These are phyloP conservation scores for Phoenix dactylifera DNA, from an alignment of 176 grass and related monocot genomes.

Conservation along the genomic window DNA sequence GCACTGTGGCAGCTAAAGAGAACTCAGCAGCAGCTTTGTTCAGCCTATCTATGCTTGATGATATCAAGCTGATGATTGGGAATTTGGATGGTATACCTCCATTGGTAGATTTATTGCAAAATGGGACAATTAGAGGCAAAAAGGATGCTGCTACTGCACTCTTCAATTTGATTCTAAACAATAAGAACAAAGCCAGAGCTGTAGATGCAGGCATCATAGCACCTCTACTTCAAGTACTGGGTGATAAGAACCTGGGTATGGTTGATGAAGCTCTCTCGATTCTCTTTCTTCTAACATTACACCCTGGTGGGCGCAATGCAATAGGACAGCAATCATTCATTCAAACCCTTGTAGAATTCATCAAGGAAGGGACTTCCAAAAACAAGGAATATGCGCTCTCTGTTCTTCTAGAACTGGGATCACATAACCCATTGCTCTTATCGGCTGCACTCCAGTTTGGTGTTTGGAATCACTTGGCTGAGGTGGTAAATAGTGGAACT, in stretches of 20 bases:
- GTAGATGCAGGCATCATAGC: conserved; percentile 33
- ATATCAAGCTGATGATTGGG: neutral
- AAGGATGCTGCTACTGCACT: conserved; percentile 57
- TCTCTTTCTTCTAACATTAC: conserved; percentile 47
- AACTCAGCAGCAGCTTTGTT: no score
- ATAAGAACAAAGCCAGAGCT: conserved; percentile 36
- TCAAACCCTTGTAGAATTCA: conserved; percentile 31
- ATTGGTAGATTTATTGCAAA: conserved; percentile 31
- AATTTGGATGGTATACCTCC: conserved; percentile 32
- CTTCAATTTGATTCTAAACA: conserved; percentile 46
- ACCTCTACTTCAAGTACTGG: conserved; percentile 21
- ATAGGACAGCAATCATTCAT: conserved; percentile 30
- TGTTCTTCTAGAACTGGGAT: conserved; percentile 43
- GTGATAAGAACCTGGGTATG: conserved; percentile 44
- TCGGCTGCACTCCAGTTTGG: conserved; percentile 23
- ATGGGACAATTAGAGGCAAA: conserved; percentile 47
- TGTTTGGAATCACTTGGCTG: conserved; percentile 24
- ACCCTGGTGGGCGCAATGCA: conserved; percentile 14
- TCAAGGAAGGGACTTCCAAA: conserved; percentile 50
- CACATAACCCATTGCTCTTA: conserved; percentile 30
- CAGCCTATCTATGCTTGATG: conserved; percentile 54
- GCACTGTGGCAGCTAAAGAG: conserved; percentile 8
- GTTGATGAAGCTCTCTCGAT: conserved; percentile 56
- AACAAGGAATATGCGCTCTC: conserved; percentile 61
- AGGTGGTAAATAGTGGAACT: conserved; percentile 36